These are phyloP conservation scores for Paraconiothyrium sp. DNA, from an alignment of 2,329 filamentous ascomycete genomes.

Conservation along the genomic window DNA sequence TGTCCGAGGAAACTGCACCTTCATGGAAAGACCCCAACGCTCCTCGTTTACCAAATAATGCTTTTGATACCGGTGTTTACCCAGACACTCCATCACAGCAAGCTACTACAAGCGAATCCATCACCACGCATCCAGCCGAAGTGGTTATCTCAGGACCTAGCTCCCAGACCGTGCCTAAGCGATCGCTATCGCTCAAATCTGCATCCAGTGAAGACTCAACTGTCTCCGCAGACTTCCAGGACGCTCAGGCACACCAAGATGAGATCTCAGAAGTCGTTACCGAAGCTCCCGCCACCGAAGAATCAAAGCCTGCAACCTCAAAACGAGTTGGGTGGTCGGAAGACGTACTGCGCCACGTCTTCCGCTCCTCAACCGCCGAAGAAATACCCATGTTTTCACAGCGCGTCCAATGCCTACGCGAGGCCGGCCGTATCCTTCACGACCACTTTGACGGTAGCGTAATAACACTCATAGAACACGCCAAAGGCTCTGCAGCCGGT, in stretches of 20 bases:
- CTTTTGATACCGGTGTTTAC: conserved; percentile 10
- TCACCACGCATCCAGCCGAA: not conserved
- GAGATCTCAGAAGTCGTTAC: not conserved
- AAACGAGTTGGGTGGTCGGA: conserved; percentile 2
- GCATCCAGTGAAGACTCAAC: not conserved
- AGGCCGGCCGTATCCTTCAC: conserved; percentile 82
- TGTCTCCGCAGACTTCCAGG: not conserved
- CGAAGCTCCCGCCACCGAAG: not conserved
- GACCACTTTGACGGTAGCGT: conserved; percentile 83
- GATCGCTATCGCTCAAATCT: too few relatives aligned
- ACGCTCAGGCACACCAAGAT: not conserved
- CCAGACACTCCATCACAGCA: not conserved
- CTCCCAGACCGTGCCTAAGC: not conserved
- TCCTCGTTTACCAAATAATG: conserved; percentile 3
- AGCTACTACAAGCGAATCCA: not conserved
- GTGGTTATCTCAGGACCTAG: too few relatives aligned
- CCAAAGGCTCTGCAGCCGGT: conserved; percentile 79
- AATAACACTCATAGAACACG: conserved; percentile 75
- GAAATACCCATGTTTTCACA: conserved; percentile 85
- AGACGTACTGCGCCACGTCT: conserved; percentile 58
- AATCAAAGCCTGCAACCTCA: not conserved
- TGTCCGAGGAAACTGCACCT: not conserved
- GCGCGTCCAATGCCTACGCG: conserved; percentile 79
- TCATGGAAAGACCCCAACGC: conserved; percentile 1
- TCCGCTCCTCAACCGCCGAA: conserved; percentile 86